Percentiles rank a stretch among this genome's conserved stretches.
Conservation (phyloP, 768 basidiomycete species). For the Mycena vitilis region DNA sequence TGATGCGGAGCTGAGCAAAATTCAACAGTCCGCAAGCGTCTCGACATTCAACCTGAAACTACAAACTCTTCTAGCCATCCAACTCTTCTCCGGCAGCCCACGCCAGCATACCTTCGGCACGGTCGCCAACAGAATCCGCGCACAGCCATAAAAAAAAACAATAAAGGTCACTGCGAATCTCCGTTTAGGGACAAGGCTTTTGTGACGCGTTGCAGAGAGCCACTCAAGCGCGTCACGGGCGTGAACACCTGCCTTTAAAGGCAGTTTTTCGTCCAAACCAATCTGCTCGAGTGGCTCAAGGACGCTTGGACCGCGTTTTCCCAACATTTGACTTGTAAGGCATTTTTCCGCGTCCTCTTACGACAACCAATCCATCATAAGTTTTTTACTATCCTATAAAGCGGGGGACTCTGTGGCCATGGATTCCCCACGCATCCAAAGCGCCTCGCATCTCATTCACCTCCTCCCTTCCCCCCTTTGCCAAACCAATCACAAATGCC, state of each 20-base stretch:
- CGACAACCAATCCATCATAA: conserved; percentile 28
- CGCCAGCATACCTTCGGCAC: too few relatives aligned
- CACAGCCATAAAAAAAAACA: conserved; percentile 4
- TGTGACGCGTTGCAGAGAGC: conserved; percentile 9
- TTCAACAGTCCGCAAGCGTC: too few relatives aligned
- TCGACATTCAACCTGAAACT: too few relatives aligned
- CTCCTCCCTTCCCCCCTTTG: not conserved
- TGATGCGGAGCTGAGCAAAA: too few relatives aligned
- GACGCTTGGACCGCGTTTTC: conserved; percentile 24
- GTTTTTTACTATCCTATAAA: conserved; percentile 23
- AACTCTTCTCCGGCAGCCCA: too few relatives aligned
- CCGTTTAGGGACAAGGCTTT: conserved; percentile 27
- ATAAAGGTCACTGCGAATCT: conserved; percentile 24
- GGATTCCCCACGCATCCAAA: conserved; percentile 18
- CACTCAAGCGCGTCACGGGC: conserved; percentile 15
- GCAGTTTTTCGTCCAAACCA: conserved; percentile 20
- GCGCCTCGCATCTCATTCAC: not conserved
- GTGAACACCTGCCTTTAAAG: conserved; percentile 23
- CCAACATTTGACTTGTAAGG: conserved; percentile 32
- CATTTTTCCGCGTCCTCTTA: not conserved
- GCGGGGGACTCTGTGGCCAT: not conserved
- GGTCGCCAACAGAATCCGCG: too few relatives aligned
- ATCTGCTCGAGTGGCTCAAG: conserved; percentile 30
- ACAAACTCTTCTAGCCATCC: too few relatives aligned
- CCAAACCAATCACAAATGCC: conserved; percentile 4